A percentile compares a stretch with the other conserved stretches of the same genome.
Conservation (phyloP, 257 asterid species). For the Gentiana macrophylla region DNA sequence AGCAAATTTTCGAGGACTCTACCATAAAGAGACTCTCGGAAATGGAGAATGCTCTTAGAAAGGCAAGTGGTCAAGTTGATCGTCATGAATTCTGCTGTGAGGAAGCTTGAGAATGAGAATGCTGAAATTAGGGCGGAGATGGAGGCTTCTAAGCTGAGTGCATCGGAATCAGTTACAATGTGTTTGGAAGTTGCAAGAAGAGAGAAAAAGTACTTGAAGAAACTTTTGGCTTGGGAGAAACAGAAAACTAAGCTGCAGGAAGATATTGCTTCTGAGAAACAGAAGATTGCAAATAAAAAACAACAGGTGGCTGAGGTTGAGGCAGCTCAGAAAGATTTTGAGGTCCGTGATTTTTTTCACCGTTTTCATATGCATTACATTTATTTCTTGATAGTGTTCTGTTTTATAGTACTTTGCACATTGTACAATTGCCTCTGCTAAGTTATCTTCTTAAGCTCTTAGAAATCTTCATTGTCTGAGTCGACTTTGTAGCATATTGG, state of each 20-base stretch:
- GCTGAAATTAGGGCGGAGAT: conserved; percentile 92
- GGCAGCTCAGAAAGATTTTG: conserved; percentile 54
- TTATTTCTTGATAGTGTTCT: conserved; percentile 2
- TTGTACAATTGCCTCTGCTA: not conserved
- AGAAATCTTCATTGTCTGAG: too few species aligned
- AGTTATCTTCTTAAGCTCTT: not conserved
- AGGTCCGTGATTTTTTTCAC: conserved; percentile 34
- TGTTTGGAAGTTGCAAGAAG: conserved; percentile 76
- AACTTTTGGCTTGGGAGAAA: conserved; percentile 80
- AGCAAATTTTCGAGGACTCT: conserved; percentile 50
- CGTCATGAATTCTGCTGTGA: conserved; percentile 65
- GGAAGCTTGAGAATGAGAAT: conserved; percentile 69
- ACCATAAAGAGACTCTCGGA: conserved; percentile 64
- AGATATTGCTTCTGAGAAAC: conserved; percentile 59
- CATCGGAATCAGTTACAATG: conserved; percentile 67
- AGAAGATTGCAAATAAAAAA: conserved; percentile 43
- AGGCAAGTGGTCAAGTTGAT: conserved; percentile 79
- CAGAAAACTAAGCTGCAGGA: conserved; percentile 85
- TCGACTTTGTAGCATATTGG: too few species aligned
- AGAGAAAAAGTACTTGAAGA: conserved; percentile 74
- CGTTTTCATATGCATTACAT: not conserved
- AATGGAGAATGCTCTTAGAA: conserved; percentile 77
- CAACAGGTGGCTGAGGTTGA: conserved; percentile 53
- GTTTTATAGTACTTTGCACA: too few species aligned
- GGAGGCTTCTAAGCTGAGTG: conserved; percentile 84